phyloP scores from a whole-genome alignment of 1,284 basidiomycete genomes.

The Wolfiporia cocos region DNA sequence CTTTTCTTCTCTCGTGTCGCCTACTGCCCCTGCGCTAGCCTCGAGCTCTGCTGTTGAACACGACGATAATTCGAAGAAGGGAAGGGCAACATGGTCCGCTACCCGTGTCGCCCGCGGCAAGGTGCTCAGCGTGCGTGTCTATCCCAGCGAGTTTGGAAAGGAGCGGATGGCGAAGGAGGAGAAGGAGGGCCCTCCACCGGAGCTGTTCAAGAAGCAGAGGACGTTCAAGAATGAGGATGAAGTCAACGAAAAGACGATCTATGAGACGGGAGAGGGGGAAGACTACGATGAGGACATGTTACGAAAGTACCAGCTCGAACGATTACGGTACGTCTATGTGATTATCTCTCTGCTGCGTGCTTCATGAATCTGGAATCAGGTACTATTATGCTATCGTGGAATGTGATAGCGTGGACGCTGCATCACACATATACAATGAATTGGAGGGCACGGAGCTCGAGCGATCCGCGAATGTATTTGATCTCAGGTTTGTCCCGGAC shows the following conservation, averaged over 20 bases:
- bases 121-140: constrained; percentile 76
- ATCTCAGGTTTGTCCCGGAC: constrained; percentile 91
- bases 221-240: constrained; percentile 39
- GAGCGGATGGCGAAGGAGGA: constrained; percentile 86
- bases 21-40: constrained; percentile 37
- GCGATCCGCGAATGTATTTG: constrained; percentile 94
- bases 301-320: constrained; percentile 90
- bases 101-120: constrained; percentile 44
- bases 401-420: constrained; percentile 78
- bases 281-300: constrained; percentile 88
- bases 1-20: constrained; percentile 82
- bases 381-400: constrained; percentile 97
- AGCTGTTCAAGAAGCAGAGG: constrained; percentile 66
- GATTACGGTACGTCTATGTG: constrained; percentile 66
- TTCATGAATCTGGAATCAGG: constrained; percentile 33
- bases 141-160: constrained; percentile 93
- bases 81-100: constrained; percentile 16
- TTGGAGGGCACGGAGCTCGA: constrained; percentile 96
- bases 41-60: constrained; percentile 21
- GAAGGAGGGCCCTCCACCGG: constrained; percentile 82
- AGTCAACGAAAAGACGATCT: constrained; percentile 60
- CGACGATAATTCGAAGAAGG: constrained; percentile 9
- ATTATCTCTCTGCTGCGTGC: constrained; percentile 2
- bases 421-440: constrained; percentile 80
- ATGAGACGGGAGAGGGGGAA: constrained; percentile 59